Percentiles rank a stretch among this genome's conserved stretches.
These are phyloP conservation scores for Rhizophora apiculata DNA, from an alignment of 345 rosid genomes.

Conservation along the genomic window DNA sequence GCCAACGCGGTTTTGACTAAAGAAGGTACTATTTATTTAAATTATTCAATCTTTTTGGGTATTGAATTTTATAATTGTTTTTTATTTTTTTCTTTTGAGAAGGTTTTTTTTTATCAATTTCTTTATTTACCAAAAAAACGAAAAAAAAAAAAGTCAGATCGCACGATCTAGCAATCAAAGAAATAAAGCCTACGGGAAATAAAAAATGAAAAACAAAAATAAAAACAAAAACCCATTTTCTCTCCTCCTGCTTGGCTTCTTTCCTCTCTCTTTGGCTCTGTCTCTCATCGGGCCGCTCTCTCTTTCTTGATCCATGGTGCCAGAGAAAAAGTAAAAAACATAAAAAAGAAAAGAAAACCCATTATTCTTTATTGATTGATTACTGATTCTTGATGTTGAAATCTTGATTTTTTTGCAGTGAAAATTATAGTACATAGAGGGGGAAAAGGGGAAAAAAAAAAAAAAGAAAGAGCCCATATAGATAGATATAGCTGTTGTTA, in stretches of 20 bases:
- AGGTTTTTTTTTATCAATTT: background rate
- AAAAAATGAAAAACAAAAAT: background rate
- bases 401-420: constrained; percentile 4
- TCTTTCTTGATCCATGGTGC: constrained; percentile 24
- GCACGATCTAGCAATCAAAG: constrained; percentile 26
- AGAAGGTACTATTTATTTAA: background rate
- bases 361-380: constrained; percentile 8
- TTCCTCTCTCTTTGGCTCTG: background rate
- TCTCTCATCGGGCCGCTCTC: background rate
- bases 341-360: constrained; percentile 22
- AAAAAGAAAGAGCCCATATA: constrained; percentile 8
- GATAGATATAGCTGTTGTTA: constrained; percentile 10
- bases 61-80: background rate
- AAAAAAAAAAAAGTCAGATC: constrained; percentile 24
- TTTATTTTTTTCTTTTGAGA: background rate
- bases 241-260: constrained; percentile 24
- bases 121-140: constrained; percentile 7
- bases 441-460: background rate
- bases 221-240: constrained; percentile 22
- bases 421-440: too few species aligned
- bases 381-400: constrained; percentile 17
- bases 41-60: background rate
- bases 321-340: constrained; percentile 12
- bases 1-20: constrained; percentile 50
- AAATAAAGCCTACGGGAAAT: background rate